Percentiles rank a stretch among this genome's conserved stretches.
Conservation (phyloP, 2,329 filamentous ascomycete species). For the Ambrosiella cleistominuta region DNA sequence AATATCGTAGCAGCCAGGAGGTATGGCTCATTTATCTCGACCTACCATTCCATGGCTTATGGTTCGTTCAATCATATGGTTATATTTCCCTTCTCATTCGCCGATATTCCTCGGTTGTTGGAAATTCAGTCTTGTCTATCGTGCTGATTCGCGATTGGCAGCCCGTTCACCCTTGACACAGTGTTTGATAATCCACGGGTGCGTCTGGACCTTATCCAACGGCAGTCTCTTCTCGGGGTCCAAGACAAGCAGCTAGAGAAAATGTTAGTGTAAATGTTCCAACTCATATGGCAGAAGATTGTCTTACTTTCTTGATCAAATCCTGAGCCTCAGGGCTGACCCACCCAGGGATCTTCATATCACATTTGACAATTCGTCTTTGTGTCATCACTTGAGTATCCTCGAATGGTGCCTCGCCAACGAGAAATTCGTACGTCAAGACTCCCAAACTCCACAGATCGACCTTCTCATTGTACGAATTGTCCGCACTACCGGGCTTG, state of each 20-base stretch:
- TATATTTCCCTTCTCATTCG: not conserved
- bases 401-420: slow-evolving; percentile 92
- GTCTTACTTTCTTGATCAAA: slow-evolving; percentile 68
- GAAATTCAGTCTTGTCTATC: not conserved
- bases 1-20: not conserved
- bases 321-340: slow-evolving; percentile 82
- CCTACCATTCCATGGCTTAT: not conserved
- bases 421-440: slow-evolving; percentile 87
- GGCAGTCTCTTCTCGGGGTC: slow-evolving; percentile 88
- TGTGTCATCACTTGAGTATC: slow-evolving; percentile 92
- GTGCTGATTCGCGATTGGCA: slow-evolving; percentile 26
- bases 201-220: slow-evolving; percentile 70
- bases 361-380: slow-evolving; percentile 66
- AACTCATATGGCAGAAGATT: not conserved
- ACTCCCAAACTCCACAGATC: slow-evolving; percentile 94
- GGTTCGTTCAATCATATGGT: not conserved
- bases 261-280: slow-evolving; percentile 4
- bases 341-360: slow-evolving; percentile 84
- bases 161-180: slow-evolving; percentile 50
- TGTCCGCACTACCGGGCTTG: slow-evolving; percentile 60
- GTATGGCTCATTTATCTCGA: not conserved
- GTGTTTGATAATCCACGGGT: slow-evolving; percentile 96
- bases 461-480: slow-evolving; percentile 88
- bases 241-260: slow-evolving; percentile 59
- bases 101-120: not conserved